Evolutionary conservation across 768 basidiomycete genomes (phyloP), one percentile per base, ranked within the genome.

Genomic region (Leucocoprinus leucothites): DNA sequence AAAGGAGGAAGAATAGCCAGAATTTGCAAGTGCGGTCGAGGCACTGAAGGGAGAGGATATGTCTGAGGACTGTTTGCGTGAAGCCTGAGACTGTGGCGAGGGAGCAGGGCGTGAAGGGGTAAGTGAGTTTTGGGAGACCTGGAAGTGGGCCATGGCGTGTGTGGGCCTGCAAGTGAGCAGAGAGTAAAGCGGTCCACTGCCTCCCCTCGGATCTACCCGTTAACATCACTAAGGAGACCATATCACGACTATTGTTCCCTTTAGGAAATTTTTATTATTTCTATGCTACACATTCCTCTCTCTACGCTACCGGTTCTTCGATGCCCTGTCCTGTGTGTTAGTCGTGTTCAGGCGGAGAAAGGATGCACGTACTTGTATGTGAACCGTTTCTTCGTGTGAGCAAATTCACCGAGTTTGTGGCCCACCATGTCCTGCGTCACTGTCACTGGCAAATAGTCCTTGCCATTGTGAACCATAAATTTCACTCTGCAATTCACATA

Each of bases 361-460:
- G 2, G 1, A 34, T 18, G 16, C 36, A 85, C 91, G 67, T 67
- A 94, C 94, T 84, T 89, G 75, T 86, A 94, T 28, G 76, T 81
- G 69, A 94, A 95, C 52, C 82, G 82, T 70, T 93, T 94, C 74
- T 88, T 86, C 34, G 95, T 98, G 61, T 86, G 82, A 38, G 93
- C 75, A 69, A 98, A 98, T 76, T 98, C 94, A 51, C 96, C 96
- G 50, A 98, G 71, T 69, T 99, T 99, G 69, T 99, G 95, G 0
- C 96, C 96, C 1, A 99, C 93, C 96, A 98, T 98, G 69, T 98
- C 96, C 67, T 95, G 92, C 3, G 91, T 94, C 60, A 99, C 79
- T 42, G 79, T 71, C 38, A 99, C 87, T 0, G 94, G 94, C 3
- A 87, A 56, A 68, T 93, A 96, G 63, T 91, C 84, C 71, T 87